Base-by-base conservation (phyloP, 148 eudicot genomes). In the Gaultheria prostrata region DNA sequence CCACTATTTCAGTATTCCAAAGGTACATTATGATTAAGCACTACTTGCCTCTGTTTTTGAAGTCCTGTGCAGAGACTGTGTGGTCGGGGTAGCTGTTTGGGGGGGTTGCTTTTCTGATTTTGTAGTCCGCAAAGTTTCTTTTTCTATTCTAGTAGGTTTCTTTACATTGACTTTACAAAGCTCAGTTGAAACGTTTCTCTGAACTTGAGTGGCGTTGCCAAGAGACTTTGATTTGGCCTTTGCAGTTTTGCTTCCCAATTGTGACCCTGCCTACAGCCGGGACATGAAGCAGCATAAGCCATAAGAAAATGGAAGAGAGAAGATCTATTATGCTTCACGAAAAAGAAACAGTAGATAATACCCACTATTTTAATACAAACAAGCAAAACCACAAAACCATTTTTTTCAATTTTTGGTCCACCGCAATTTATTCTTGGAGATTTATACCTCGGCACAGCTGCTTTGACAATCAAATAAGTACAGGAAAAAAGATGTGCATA, bases 41-140 rank as follows among this genome's bases (percentile, higher is more conserved):
- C 4, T 1, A 50, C 70, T 51, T 84, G 90, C 93, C 92, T 89
- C 94, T 61, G 26, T 43, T 84, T 86, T 88, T 35, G 80, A 33
- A 71, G 80, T 77, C 86, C 45, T 85, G 28, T 76, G 51, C 8
- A 77, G 83, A 45, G 86, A 70, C 74, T 51, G 73, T 56, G 82
- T 51, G 48, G 80, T 54, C 21, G 80, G 84, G 3, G 50, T 28
- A 45, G 80, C 56, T 30, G 88, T 54, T 39, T 80, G 82, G 18
- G 89, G 51, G 51, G 70, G 56, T 57, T 84, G 82, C 80, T 86
- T 91, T 78, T 83, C 90, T 71, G 83, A 56, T 75, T 83, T 86
- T 28, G 74, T 53, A 70, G 76, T 87, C 35, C 35, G 18, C 30
- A 80, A 84, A 59, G 75, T 83, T 24, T 82, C 82, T 51, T 51